phyloP scores from a whole-genome alignment of 352 stramenopile species.

The Phytophthora pinifolia region DNA sequence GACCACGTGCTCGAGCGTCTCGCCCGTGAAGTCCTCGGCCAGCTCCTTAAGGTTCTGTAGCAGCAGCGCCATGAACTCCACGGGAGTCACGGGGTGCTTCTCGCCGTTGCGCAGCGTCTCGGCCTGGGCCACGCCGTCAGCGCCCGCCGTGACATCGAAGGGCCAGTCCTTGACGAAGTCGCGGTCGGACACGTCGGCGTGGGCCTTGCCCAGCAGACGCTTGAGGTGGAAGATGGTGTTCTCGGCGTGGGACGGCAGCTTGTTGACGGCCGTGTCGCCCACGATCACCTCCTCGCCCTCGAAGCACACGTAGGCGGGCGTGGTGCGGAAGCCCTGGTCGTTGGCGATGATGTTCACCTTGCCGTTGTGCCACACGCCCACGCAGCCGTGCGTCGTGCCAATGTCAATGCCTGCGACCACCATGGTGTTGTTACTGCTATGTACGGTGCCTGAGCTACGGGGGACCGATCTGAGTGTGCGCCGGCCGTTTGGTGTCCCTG shows the following conservation, averaged over 20 bases:
- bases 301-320: slow-evolving; percentile 97
- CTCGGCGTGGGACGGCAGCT: slow-evolving; percentile 93
- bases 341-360: slow-evolving; percentile 98
- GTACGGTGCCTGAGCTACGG: slow-evolving; percentile 11
- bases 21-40: slow-evolving; percentile 87
- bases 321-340: slow-evolving; percentile 97
- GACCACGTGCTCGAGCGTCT: slow-evolving; percentile 75
- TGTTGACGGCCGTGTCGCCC: slow-evolving; percentile 95
- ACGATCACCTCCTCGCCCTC: slow-evolving; percentile 95
- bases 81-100: slow-evolving; percentile 62
- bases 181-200: slow-evolving; percentile 63
- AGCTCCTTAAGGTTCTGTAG: slow-evolving; percentile 85
- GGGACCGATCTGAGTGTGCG: slow-evolving; percentile 26
- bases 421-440: slow-evolving; percentile 41
- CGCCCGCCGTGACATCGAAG: slow-evolving; percentile 87
- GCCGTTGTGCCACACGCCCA: slow-evolving; percentile 97
- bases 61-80: slow-evolving; percentile 81
- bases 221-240: slow-evolving; percentile 91
- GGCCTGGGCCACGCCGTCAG: slow-evolving; percentile 58
- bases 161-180: slow-evolving; percentile 95
- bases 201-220: slow-evolving; percentile 82
- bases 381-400: slow-evolving; percentile 96
- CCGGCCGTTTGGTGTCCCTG: slow-evolving; percentile 5
- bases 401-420: slow-evolving; percentile 95
- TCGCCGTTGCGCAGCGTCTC: slow-evolving; percentile 73